Percentiles rank a stretch among this genome's conserved stretches.
These are phyloP conservation scores for Sindora glabra DNA, from an alignment of 306 rosid genomes.

Conservation along the genomic window DNA sequence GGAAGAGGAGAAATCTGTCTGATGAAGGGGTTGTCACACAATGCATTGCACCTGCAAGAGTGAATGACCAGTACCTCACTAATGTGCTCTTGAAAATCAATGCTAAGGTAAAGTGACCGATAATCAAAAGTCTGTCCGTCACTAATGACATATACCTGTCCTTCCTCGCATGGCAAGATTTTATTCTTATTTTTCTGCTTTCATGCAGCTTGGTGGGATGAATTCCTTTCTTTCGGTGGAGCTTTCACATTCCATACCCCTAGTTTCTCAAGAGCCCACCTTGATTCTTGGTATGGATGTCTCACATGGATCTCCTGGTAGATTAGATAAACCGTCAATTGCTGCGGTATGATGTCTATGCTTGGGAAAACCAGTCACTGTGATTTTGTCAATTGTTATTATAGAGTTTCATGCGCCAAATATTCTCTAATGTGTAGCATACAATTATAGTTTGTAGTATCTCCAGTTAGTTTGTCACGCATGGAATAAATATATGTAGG, in stretches of 20 bases:
- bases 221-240: constrained; percentile 26
- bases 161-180: neutral
- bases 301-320: constrained; percentile 46
- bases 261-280: constrained; percentile 28
- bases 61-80: constrained; percentile 37
- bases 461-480: neutral
- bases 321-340: constrained; percentile 30
- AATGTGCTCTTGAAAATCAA: constrained; percentile 43
- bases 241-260: constrained; percentile 25
- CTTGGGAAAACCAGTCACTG: neutral
- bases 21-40: constrained; percentile 31
- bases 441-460: no score
- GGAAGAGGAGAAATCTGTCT: constrained; percentile 33
- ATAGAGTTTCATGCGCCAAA: neutral
- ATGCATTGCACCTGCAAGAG: constrained; percentile 32
- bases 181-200: neutral
- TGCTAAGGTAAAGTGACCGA: constrained; percentile 37
- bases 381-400: neutral
- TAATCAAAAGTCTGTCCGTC: no score
- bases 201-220: constrained; percentile 37
- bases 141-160: neutral
- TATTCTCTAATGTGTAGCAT: no score
- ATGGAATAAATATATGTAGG: constrained; percentile 18
- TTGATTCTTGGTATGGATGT: constrained; percentile 48
- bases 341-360: constrained; percentile 39